Base-by-base conservation (phyloP, 768 basidiomycete species). In the Myochromella boudieri region DNA sequence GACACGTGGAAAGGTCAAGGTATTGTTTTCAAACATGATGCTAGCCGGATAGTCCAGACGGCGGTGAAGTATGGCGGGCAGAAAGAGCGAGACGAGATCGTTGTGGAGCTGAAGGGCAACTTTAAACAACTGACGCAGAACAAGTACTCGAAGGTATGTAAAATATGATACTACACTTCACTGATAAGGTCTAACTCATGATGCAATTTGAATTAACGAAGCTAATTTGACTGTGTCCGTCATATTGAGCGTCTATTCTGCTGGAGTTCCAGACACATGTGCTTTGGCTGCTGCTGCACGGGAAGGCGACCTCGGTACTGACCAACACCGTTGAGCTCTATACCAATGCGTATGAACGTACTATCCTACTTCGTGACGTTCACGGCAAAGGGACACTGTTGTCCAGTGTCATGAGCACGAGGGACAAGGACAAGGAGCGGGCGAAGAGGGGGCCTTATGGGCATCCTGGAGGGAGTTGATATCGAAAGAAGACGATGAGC, bases 301-400 rank as follows among this genome's bases (percentile, higher is more conserved):
- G 87, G 3, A 87, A 95, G 50, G 91, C 94, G 0, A 82, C 90
- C 1, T 74, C 80, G 3, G 85, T 92, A 6, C 74, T 97, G 8
- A 87, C 92, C 1, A 93, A 95, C 57, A 79, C 91, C 1, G 97
- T 87, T 58, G 93, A 95, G 60, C 76, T 95, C 0, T 88, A 91
- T 58, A 78, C 87, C 6, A 91, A 92, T 41, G 83, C 90, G 1
- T 89, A 88, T 54, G 92, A 95, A 57, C 81, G 90, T 15, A 78
- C 85, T 0, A 70, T 91, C 15, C 74, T 97, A 4, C 69, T 95
- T 4, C 81, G 85, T 14, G 91, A 93, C 50, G 92, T 97, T 53
- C 97, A 93, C 54, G 94, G 94, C 10, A 90, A 88, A 62, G 94
- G 97, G 63, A 85, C 84, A 0, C 70, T 76, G 2, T 67, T 97